These are phyloP conservation scores for Pharus latifolius DNA, from an alignment of 176 grass and related monocot species.

Conservation along the genomic window DNA sequence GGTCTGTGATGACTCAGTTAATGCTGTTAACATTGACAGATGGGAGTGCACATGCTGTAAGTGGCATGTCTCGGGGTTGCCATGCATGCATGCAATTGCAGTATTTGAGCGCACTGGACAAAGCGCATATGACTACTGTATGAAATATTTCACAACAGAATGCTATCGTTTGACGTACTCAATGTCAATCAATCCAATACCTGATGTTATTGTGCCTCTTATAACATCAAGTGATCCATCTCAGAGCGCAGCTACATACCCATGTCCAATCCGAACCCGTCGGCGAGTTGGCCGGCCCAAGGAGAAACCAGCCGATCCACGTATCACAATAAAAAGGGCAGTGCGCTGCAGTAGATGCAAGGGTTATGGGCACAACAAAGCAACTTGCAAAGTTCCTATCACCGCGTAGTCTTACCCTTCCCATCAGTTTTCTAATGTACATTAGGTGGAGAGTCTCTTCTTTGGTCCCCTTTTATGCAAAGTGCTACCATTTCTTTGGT, in stretches of 20 bases:
- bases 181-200: slow-evolving; percentile 74
- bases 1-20: slow-evolving; percentile 68
- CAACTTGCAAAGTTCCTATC: slow-evolving; percentile 74
- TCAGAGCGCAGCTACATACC: slow-evolving; percentile 25
- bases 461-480: background rate
- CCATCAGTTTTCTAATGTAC: slow-evolving; percentile 19
- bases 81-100: slow-evolving; percentile 81
- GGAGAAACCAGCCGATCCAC: slow-evolving; percentile 78
- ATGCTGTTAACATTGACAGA: slow-evolving; percentile 51
- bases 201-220: slow-evolving; percentile 49
- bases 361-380: slow-evolving; percentile 83
- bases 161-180: slow-evolving; percentile 63
- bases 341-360: slow-evolving; percentile 79
- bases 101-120: slow-evolving; percentile 47
- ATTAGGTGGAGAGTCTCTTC: slow-evolving; percentile 8
- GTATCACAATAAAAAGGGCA: slow-evolving; percentile 65
- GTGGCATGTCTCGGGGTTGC: slow-evolving; percentile 73
- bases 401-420: background rate
- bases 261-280: slow-evolving; percentile 49
- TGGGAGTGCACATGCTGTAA: slow-evolving; percentile 74
- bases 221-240: slow-evolving; percentile 27
- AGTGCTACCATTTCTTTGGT: slow-evolving; percentile 8
- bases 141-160: slow-evolving; percentile 61
- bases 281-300: slow-evolving; percentile 71
- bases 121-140: slow-evolving; percentile 68